phyloP scores from a whole-genome alignment of 2,329 filamentous ascomycete species.

The Raffaelea albimanens region DNA sequence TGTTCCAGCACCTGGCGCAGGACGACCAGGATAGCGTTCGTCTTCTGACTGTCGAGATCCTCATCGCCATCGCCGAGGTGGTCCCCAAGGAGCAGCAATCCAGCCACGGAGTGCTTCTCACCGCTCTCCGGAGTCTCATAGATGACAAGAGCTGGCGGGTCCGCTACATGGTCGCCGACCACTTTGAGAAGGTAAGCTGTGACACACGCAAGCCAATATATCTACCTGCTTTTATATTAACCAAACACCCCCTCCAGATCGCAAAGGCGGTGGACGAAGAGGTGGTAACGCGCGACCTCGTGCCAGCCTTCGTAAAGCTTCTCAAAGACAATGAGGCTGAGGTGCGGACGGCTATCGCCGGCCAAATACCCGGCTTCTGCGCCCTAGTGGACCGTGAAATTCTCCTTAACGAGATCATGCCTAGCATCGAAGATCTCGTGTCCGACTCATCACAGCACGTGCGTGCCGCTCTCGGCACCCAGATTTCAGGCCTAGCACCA shows the following conservation, averaged over 20 bases:
- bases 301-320: constrained; percentile 94
- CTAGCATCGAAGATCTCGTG: constrained; percentile 89
- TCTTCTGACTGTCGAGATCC: constrained; percentile 87
- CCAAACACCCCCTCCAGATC: constrained; percentile 49
- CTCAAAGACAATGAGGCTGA: constrained; percentile 97
- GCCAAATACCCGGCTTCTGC: constrained; percentile 97
- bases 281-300: constrained; percentile 85
- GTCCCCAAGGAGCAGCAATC: constrained; percentile 97
- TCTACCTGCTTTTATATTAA: background rate
- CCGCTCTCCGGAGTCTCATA: constrained; percentile 83
- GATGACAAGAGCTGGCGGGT: constrained; percentile 99
- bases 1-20: constrained; percentile 92
- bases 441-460: constrained; percentile 96
- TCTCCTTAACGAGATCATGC: constrained; percentile 93
- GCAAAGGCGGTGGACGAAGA: constrained; percentile 98
- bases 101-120: constrained; percentile 87
- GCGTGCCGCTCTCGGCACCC: constrained; percentile 85
- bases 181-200: constrained; percentile 77
- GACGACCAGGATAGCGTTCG: constrained; percentile 98
- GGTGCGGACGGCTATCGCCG: constrained; percentile 91
- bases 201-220: too few relatives aligned
- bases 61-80: constrained; percentile 93
- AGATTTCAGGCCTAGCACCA: constrained; percentile 92
- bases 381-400: constrained; percentile 76
- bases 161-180: constrained; percentile 97